phyloP scores from a whole-genome alignment of 345 rosid genomes.

The Isatis tinctoria region DNA sequence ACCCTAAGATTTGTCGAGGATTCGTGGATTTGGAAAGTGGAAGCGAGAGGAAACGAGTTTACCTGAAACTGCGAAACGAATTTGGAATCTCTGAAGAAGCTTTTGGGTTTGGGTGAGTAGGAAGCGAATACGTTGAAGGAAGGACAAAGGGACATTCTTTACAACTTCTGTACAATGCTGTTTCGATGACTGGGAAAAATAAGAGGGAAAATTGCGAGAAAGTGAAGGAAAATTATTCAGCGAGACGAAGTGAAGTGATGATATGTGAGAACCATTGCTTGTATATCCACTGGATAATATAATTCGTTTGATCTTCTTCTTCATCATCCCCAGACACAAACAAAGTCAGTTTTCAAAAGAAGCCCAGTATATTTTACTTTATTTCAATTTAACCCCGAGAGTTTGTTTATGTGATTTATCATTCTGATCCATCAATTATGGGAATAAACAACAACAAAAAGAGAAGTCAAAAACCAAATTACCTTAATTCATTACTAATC shows the following conservation, averaged over 20 bases:
- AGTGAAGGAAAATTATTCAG: constrained; percentile 15
- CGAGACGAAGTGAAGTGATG: not conserved
- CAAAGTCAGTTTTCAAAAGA: not conserved
- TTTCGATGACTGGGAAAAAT: not conserved
- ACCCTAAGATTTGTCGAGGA: constrained; percentile 22
- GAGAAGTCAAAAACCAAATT: not conserved
- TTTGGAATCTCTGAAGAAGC: constrained; percentile 35
- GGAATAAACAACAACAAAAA: not conserved
- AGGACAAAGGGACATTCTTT: constrained; percentile 44
- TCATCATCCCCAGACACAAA: constrained; percentile 14
- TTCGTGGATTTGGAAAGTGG: constrained; percentile 15
- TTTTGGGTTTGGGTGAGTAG: constrained; percentile 33
- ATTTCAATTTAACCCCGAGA: not conserved
- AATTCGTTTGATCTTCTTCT: constrained; percentile 16
- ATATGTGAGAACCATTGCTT: constrained; percentile 8
- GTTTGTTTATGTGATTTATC: not conserved
- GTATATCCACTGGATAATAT: constrained; percentile 3
- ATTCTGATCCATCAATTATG: constrained; percentile 1
- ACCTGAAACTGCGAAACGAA: constrained; percentile 56
- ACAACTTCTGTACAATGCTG: not conserved
- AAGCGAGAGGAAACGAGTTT: constrained; percentile 36
- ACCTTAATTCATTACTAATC: not conserved
- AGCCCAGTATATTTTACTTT: not conserved
- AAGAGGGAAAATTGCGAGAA: constrained; percentile 20
- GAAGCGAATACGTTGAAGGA: constrained; percentile 41